Evolutionary conservation across 208 protist species (phyloP), one percentile per base, ranked within the genome.

Genomic region (Crithidia mellificae): DNA sequence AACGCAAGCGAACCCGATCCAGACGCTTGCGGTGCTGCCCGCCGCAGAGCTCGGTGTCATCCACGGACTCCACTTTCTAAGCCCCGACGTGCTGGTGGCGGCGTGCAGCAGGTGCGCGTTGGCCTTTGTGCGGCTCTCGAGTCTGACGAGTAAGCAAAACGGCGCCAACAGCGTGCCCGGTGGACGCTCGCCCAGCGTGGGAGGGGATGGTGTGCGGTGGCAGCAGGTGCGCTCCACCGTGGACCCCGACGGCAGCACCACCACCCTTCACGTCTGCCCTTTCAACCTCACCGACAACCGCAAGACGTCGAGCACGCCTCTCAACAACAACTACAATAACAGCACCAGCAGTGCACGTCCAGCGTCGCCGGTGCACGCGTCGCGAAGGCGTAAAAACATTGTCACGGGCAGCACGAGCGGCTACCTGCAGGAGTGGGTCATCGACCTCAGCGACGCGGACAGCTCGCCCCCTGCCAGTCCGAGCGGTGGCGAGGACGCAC

Each of bases 331-430:
- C 44, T 54, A 36, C 56, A 49, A 17, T 46, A 64, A 22, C 25
- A 27, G 34, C 44, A 22, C 19, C 0, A 24, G 20, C 34, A 29
- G 20, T 34, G 51, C 24, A 1, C 17, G 39, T 8, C 27, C 8
- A 2, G 20, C 58, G 14, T 57, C 65, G 1, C 29, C 41, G 6
- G 11, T 39, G 27, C 51, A 20, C 20, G 49, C 30, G 20, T 2
- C 39, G 9, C 62, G 62, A 0, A 17, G 38, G 5, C 29, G 38
- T 2, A n/a, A 58, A 17, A 51, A 73, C 25, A 52, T 92, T 6
- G 49, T 90, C 14, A 77, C 78, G 2, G 86, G 83, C 17, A 82
- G 74, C 65, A 86, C 68, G 15, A 81, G 85, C 54, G 90, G 87
- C 41, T 91, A 78, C 53, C 47, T 90, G 2, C 69, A 74, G 53